These are phyloP conservation scores for Trypanosomatidae sp. DNA, from an alignment of 208 protist species.

Conservation along the genomic window DNA sequence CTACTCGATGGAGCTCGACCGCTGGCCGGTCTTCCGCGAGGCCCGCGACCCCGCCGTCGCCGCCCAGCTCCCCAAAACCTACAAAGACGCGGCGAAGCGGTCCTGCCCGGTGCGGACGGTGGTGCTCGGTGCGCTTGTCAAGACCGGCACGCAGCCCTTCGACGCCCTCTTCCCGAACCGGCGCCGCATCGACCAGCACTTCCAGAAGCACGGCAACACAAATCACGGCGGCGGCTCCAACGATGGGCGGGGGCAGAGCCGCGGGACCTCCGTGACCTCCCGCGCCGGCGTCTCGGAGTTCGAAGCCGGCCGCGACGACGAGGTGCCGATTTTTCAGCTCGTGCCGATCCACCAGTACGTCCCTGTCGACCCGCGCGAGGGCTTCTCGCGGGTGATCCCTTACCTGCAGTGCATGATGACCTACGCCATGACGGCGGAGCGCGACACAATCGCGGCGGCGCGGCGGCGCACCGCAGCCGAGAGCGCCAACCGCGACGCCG, in stretches of 20 bases:
- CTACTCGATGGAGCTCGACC: slow-evolving; percentile 69
- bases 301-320: slow-evolving; percentile 21
- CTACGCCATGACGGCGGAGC: slow-evolving; percentile 15
- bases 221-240: background rate
- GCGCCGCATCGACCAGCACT: slow-evolving; percentile 40
- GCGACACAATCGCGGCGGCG: slow-evolving; percentile 11
- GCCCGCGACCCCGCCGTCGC: slow-evolving; percentile 5
- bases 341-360: slow-evolving; percentile 61
- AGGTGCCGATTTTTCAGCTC: slow-evolving; percentile 54
- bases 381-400: slow-evolving; percentile 47
- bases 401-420: slow-evolving; percentile 51
- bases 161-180: slow-evolving; percentile 36
- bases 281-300: slow-evolving; percentile 12
- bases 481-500: background rate
- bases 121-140: slow-evolving; percentile 54
- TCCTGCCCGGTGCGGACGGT: slow-evolving; percentile 45
- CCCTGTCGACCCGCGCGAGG: slow-evolving; percentile 37
- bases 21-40: slow-evolving; percentile 58
- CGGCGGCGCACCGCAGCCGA: background rate
- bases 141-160: slow-evolving; percentile 46
- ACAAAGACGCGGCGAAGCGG: slow-evolving; percentile 14
- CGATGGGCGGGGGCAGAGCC: no score
- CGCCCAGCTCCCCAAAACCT: slow-evolving; percentile 17
- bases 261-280: no score
- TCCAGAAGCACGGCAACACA: slow-evolving; percentile 16